phyloP scores from a whole-genome alignment of 352 stramenopile species.

The Phytophthora crassamura region DNA sequence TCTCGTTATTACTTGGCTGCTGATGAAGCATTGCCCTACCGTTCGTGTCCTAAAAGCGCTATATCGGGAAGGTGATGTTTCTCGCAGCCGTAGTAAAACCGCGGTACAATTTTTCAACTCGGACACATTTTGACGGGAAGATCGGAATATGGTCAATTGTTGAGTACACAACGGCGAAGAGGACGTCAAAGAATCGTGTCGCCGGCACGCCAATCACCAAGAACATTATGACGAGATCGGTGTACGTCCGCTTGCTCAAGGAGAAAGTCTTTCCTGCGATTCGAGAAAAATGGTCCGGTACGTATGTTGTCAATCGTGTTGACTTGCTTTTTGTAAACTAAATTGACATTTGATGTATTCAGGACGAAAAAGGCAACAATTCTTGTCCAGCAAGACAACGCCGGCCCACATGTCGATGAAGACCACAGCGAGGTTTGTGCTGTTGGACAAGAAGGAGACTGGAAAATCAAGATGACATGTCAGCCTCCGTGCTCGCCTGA shows the following conservation, averaged over 20 bases:
- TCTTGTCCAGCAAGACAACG: conserved; percentile 23
- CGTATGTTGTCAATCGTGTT: background rate
- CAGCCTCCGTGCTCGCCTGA: conserved; percentile 10
- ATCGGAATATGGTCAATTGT: conserved; percentile 23
- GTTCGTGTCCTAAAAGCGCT: conserved; percentile 9
- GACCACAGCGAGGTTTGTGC: conserved; percentile 6
- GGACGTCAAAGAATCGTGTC: background rate
- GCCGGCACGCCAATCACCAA: conserved; percentile 9
- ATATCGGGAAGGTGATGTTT: conserved; percentile 25
- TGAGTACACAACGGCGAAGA: background rate
- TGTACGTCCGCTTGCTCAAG: conserved; percentile 12
- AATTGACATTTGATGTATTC: conserved; percentile 6
- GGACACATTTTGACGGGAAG: conserved; percentile 22
- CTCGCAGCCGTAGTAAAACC: conserved; percentile 12
- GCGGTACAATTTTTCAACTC: background rate
- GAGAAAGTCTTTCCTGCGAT: conserved; percentile 20
- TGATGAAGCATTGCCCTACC: conserved; percentile 5
- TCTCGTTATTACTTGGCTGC: conserved; percentile 8
- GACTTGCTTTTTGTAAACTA: background rate
- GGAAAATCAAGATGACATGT: conserved; percentile 16
- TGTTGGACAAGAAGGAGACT: conserved; percentile 2
- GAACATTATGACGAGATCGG: conserved; percentile 11
- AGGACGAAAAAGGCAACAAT: conserved; percentile 5
- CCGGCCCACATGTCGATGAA: conserved; percentile 10
- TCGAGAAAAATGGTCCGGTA: conserved; percentile 14